These are phyloP conservation scores for Dothistroma septosporum DNA, from an alignment of 2,329 filamentous ascomycete genomes.

Conservation along the genomic window DNA sequence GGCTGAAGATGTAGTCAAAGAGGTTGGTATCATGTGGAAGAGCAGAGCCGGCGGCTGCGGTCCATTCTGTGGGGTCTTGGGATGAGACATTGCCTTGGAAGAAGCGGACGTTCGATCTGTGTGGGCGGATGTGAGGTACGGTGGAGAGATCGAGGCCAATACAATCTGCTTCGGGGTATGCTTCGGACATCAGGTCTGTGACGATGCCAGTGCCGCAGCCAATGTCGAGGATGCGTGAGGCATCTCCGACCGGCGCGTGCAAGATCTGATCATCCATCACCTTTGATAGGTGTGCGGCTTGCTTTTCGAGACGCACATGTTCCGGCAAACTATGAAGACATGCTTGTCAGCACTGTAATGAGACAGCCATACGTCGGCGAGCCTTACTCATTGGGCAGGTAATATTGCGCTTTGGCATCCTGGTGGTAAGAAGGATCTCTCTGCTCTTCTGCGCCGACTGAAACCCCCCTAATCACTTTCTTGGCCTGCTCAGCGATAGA, in stretches of 20 bases:
- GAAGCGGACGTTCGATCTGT: constrained; percentile 9
- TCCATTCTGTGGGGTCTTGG: constrained; percentile 10
- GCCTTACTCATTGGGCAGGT: constrained; percentile 8
- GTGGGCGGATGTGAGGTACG: constrained; percentile 11
- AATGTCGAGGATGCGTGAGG: constrained; percentile 7
- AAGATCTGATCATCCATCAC: constrained; percentile 22
- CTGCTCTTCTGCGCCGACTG: background rate
- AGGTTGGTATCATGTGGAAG: constrained; percentile 1
- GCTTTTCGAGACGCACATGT: constrained; percentile 22
- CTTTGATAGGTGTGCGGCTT: constrained; percentile 16
- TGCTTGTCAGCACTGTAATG: no score
- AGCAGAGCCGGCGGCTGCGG: background rate
- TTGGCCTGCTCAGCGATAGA: background rate
- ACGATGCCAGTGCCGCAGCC: constrained; percentile 28
- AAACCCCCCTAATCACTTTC: background rate
- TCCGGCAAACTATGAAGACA: constrained; percentile 10
- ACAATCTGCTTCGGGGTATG: constrained; percentile 29
- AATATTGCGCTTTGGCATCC: constrained; percentile 3
- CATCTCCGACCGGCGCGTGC: constrained; percentile 5
- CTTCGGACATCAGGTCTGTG: constrained; percentile 26
- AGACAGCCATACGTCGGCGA: background rate
- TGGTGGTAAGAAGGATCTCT: constrained; percentile 6
- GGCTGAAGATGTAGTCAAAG: constrained; percentile 23
- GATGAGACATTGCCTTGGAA: constrained; percentile 13
- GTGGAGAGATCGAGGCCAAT: constrained; percentile 34